Conservation (phyloP, 768 basidiomycete genomes). For the Rhodotorula diobovata region DNA sequence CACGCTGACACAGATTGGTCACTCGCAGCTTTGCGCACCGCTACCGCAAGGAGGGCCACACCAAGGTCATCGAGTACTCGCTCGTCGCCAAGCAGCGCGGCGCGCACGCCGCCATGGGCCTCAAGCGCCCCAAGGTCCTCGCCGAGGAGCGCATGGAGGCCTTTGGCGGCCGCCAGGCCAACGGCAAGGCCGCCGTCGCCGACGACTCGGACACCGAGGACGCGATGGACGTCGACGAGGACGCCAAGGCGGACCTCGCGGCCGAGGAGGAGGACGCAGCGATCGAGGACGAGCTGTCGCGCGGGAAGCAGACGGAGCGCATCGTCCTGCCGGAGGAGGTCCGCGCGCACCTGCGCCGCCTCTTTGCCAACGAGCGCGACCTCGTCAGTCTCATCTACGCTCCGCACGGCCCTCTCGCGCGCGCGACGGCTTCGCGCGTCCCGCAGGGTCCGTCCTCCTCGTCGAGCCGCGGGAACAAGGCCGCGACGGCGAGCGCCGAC, state of each 20-base stretch:
- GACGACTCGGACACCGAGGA: conserved; percentile 48
- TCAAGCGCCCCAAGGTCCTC: conserved; percentile 74
- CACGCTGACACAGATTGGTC: no score
- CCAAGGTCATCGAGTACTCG: conserved; percentile 91
- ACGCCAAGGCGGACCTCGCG: conserved; percentile 53
- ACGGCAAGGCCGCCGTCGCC: conserved; percentile 42
- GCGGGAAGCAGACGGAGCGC: conserved; percentile 59
- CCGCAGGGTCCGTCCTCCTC: no score
- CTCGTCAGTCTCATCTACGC: conserved; percentile 86
- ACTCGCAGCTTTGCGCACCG: conserved; percentile 64
- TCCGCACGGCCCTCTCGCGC: conserved; percentile 67
- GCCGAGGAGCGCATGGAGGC: conserved; percentile 31
- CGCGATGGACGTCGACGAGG: conserved; percentile 51
- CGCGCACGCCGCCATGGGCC: conserved; percentile 54
- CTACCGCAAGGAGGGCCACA: conserved; percentile 87
- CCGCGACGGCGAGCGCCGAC: no score
- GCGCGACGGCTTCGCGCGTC: conserved; percentile 11
- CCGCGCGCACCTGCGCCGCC: conserved; percentile 80
- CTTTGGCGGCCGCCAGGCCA: not conserved
- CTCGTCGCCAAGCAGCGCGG: conserved; percentile 72
- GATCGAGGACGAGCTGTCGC: conserved; percentile 66
- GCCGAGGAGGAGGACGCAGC: conserved; percentile 46
- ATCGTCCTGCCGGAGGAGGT: conserved; percentile 87
- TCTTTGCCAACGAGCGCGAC: conserved; percentile 76
- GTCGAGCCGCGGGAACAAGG: no score